Conservation (phyloP, 257 asterid genomes). For the Pogostemon cablin region DNA sequence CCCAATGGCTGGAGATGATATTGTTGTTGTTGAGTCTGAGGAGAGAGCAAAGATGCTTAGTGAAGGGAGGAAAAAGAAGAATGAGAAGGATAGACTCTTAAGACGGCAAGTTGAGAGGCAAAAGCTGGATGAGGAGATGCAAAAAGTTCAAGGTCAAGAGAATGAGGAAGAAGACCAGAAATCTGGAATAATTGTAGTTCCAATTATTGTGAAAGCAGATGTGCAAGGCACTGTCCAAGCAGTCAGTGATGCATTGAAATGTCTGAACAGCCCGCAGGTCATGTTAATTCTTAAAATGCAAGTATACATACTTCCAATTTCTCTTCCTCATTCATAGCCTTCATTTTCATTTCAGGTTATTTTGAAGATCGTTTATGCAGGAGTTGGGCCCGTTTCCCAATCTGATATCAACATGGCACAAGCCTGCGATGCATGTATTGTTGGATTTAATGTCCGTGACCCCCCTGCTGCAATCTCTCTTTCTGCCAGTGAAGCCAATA, state of each 20-base stretch:
- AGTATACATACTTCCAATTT: slow-evolving; percentile 10
- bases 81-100: slow-evolving; percentile 67
- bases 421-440: slow-evolving; percentile 88
- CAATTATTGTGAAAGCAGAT: slow-evolving; percentile 84
- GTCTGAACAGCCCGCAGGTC: slow-evolving; percentile 91
- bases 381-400: slow-evolving; percentile 89
- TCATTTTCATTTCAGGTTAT: slow-evolving; percentile 54
- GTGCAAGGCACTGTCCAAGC: slow-evolving; percentile 99
- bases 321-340: slow-evolving; percentile 19
- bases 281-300: slow-evolving; percentile 24
- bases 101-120: slow-evolving; percentile 62
- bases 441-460: slow-evolving; percentile 82
- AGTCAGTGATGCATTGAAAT: slow-evolving; percentile 75
- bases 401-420: slow-evolving; percentile 91
- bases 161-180: slow-evolving; percentile 50
- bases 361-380: slow-evolving; percentile 72
- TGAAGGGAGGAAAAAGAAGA: slow-evolving; percentile 90
- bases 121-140: slow-evolving; percentile 51
- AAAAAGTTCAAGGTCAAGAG: slow-evolving; percentile 37
- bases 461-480: slow-evolving; percentile 58
- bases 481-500: slow-evolving; percentile 68
- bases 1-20: slow-evolving; percentile 98
- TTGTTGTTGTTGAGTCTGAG: slow-evolving; percentile 90
- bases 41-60: slow-evolving; percentile 99
- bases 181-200: slow-evolving; percentile 64